Percentiles rank a stretch among this genome's conserved stretches.
Evolutionary conservation across 371 early-diverging fungal genomes (phyloP).

Genomic region (Mucor saturninus): DNA sequence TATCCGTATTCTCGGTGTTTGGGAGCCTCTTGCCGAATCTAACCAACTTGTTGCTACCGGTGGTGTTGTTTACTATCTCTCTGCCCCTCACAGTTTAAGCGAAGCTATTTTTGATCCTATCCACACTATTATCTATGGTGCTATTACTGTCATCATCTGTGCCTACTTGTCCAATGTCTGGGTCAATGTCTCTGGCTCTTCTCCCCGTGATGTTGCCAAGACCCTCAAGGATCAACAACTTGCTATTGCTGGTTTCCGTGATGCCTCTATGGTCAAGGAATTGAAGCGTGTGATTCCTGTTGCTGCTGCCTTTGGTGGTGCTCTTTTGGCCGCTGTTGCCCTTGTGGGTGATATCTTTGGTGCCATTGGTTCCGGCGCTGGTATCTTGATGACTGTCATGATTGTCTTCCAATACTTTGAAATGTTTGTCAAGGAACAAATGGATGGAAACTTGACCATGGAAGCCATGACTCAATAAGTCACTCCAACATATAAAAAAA

Average conservation of each 20-base stretch:
- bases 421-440: slow-evolving; percentile 96
- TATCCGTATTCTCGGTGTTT: slow-evolving; percentile 95
- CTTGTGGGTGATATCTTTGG: slow-evolving; percentile 95
- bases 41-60: slow-evolving; percentile 89
- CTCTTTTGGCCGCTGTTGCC: slow-evolving; percentile 94
- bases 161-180: slow-evolving; percentile 98
- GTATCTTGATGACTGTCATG: slow-evolving; percentile 98
- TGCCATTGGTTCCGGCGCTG: slow-evolving; percentile 98
- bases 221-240: slow-evolving; percentile 98
- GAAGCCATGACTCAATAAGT: slow-evolving; percentile 52
- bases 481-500: background rate
- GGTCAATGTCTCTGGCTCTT: slow-evolving; percentile 98
- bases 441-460: slow-evolving; percentile 69
- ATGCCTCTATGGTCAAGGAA: slow-evolving; percentile 96
- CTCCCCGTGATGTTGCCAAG: slow-evolving; percentile 97
- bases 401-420: slow-evolving; percentile 99
- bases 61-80: slow-evolving; percentile 98
- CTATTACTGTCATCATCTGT: slow-evolving; percentile 93
- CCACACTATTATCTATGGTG: slow-evolving; percentile 93
- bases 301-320: slow-evolving; percentile 95
- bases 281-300: slow-evolving; percentile 98
- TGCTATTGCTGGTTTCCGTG: slow-evolving; percentile 97
- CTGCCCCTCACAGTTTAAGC: slow-evolving; percentile 90
- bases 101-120: slow-evolving; percentile 92
- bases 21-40: slow-evolving; percentile 89